These are phyloP conservation scores for Neurospora sp. DNA, from an alignment of 495 filamentous ascomycete genomes.

Conservation along the genomic window DNA sequence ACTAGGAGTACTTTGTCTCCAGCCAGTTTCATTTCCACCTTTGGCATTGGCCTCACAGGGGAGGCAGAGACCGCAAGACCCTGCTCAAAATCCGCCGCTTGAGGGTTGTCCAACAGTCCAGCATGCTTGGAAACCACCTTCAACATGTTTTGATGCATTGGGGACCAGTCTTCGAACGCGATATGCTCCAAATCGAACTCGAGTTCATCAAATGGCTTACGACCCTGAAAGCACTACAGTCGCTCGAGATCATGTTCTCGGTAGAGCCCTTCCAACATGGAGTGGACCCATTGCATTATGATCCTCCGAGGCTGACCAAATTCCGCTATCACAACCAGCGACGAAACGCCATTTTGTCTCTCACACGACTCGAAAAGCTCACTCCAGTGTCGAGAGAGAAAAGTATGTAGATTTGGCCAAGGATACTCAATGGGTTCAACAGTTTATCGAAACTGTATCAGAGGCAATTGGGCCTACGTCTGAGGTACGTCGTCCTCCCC, in stretches of 20 bases:
- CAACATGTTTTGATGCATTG: not conserved
- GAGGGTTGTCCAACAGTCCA: not conserved
- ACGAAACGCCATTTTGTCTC: not conserved
- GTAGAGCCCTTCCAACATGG: not conserved
- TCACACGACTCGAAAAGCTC: not conserved
- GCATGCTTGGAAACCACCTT: not conserved
- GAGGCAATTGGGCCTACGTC: not conserved
- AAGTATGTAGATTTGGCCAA: not conserved
- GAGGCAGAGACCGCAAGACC: not conserved
- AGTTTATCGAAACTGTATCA: not conserved
- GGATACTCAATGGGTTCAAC: not conserved
- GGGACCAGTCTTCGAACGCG: not conserved
- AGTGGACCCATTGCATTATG: not conserved
- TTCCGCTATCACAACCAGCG: not conserved
- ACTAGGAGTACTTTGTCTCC: not conserved
- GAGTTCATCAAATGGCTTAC: not conserved
- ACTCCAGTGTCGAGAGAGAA: not conserved
- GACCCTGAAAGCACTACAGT: not conserved
- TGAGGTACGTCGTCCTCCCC: not conserved
- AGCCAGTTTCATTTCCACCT: not conserved
- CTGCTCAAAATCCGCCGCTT: not conserved
- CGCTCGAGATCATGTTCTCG: not conserved
- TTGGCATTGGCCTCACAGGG: not conserved
- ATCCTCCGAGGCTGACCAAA: not conserved
- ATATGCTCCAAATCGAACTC: not conserved